These are phyloP conservation scores for Fusarium poae DNA, from an alignment of 2,329 filamentous ascomycete genomes.

Conservation along the genomic window DNA sequence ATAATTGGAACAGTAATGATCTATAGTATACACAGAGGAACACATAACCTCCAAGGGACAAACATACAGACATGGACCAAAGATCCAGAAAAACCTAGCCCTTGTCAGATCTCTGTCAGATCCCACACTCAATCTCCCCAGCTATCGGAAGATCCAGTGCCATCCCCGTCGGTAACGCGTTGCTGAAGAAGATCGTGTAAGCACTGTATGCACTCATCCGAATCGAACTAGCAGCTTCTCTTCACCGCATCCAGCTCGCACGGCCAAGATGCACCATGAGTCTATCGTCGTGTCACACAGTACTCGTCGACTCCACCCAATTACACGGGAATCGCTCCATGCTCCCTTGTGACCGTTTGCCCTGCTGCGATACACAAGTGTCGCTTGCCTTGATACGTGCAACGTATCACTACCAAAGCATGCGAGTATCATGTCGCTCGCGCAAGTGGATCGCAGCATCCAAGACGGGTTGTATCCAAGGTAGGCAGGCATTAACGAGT, in stretches of 20 bases:
- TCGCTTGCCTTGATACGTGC: slow-evolving; percentile 45
- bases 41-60: slow-evolving; percentile 3
- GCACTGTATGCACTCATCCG: slow-evolving; percentile 30
- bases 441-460: slow-evolving; percentile 13
- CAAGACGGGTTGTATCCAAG: slow-evolving; percentile 39
- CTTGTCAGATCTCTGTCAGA: slow-evolving; percentile 21
- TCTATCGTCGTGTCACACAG: slow-evolving; percentile 29
- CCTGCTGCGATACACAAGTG: slow-evolving; percentile 27
- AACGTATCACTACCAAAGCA: slow-evolving; percentile 42
- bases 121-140: slow-evolving; percentile 17
- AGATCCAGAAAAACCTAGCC: slow-evolving; percentile 16
- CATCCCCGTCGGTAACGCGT: slow-evolving; percentile 24
- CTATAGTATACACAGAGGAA: slow-evolving; percentile 25
- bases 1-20: background rate
- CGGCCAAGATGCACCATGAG: slow-evolving; percentile 4
- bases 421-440: slow-evolving; percentile 43
- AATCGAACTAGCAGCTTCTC: slow-evolving; percentile 16
- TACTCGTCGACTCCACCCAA: slow-evolving; percentile 22
- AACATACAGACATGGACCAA: slow-evolving; percentile 1
- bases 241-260: slow-evolving; percentile 36
- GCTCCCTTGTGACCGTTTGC: slow-evolving; percentile 27
- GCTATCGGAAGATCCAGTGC: slow-evolving; percentile 39
- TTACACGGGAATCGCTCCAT: slow-evolving; percentile 6
- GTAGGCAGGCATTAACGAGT: slow-evolving; percentile 50
- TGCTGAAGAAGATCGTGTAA: slow-evolving; percentile 31